Conservation (phyloP, 106 monocot species). For the Agapanthus africanus region DNA sequence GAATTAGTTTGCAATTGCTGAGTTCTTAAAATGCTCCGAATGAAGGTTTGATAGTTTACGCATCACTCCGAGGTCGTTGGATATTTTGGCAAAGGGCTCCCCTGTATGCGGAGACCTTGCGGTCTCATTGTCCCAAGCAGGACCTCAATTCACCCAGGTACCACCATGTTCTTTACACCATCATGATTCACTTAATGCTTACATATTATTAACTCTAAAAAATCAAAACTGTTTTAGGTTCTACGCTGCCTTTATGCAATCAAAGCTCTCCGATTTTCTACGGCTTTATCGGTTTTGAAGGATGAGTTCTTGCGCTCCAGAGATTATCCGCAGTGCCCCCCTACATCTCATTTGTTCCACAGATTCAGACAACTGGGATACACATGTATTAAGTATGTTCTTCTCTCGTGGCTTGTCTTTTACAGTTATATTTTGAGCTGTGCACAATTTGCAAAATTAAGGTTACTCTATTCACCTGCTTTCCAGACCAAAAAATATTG, state of each 20-base stretch:
- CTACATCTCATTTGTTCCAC: conserved; percentile 85
- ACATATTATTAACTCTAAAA: conserved; percentile 2
- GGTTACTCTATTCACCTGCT: background rate
- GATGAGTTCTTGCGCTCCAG: conserved; percentile 94
- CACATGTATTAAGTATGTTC: conserved; percentile 92
- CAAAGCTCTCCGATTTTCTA: conserved; percentile 92
- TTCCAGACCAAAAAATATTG: background rate
- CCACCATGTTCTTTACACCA: background rate
- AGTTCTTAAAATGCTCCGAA: conserved; percentile 1
- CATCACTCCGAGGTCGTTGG: conserved; percentile 89
- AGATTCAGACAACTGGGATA: conserved; percentile 94
- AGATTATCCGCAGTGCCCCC: conserved; percentile 96
- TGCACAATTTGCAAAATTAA: background rate
- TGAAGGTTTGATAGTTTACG: conserved; percentile 97
- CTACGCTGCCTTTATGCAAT: conserved; percentile 87
- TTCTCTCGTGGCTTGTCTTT: background rate
- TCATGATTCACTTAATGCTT: conserved; percentile 7
- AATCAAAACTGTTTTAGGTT: conserved; percentile 33
- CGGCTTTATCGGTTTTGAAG: conserved; percentile 92
- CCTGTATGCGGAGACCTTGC: conserved; percentile 97
- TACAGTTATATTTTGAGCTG: background rate
- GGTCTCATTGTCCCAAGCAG: conserved; percentile 94
- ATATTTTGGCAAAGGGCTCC: conserved; percentile 86
- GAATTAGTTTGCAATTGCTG: background rate
- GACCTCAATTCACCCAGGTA: conserved; percentile 98